Percentiles rank a stretch among this genome's conserved stretches.
phyloP scores from a whole-genome alignment of 306 rosid species.

The Prunus mume region DNA sequence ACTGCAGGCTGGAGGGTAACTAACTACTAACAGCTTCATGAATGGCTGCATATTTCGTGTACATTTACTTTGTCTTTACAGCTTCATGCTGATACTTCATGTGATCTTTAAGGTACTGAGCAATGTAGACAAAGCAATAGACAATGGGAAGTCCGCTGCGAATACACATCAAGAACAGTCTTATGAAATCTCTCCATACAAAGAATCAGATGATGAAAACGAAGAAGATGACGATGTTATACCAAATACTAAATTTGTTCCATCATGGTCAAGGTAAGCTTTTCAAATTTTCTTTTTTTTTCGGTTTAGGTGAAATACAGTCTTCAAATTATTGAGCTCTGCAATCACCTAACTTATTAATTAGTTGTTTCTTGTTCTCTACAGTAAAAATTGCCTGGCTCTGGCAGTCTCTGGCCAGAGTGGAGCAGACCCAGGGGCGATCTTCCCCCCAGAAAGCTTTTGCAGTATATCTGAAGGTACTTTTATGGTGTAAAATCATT shows the following conservation, averaged over 20 bases:
- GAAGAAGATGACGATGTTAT: conserved; percentile 46
- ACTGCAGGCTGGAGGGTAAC: background rate
- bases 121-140: conserved; percentile 31
- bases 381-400: conserved; percentile 65
- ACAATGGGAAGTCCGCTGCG: conserved; percentile 22
- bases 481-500: conserved; percentile 4
- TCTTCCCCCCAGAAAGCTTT: conserved; percentile 65
- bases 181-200: conserved; percentile 88
- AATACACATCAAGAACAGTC: conserved; percentile 52
- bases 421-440: conserved; percentile 39
- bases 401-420: conserved; percentile 50
- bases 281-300: background rate
- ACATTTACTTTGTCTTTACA: background rate
- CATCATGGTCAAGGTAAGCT: conserved; percentile 88
- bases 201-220: conserved; percentile 84
- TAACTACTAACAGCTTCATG: background rate
- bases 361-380: conserved; percentile 33
- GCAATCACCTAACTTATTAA: background rate
- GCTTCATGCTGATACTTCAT: conserved; percentile 19
- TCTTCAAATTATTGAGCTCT: background rate
- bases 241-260: conserved; percentile 58
- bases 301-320: background rate
- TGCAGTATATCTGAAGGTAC: conserved; percentile 71
- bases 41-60: background rate
- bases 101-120: conserved; percentile 38